A percentile compares a stretch with the other conserved stretches of the same genome.
Conservation (phyloP, 2,329 filamentous ascomycete genomes). For the Scytalidium lignicola region DNA sequence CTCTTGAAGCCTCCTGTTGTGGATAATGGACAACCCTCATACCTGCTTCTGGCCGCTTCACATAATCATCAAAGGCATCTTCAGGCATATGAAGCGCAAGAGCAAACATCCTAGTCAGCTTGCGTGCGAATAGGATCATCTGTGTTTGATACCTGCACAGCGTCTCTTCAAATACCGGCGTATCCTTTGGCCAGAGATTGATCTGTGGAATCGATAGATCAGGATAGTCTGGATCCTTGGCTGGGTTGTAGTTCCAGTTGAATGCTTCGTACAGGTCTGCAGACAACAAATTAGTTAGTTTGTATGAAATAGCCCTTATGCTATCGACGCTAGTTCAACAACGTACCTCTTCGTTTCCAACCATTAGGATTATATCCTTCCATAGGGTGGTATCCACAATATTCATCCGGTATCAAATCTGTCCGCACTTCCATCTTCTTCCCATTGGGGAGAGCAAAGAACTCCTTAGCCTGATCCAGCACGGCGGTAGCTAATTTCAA, state of each 20-base stretch:
- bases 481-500: conserved; percentile 24
- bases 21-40: conserved; percentile 29
- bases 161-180: conserved; percentile 30
- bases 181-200: conserved; percentile 20
- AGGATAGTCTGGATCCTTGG: too few species aligned
- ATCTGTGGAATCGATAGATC: conserved; percentile 6
- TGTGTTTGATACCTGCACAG: conserved; percentile 31
- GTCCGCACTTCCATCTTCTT: conserved; percentile 30
- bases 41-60: conserved; percentile 39
- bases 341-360: too few species aligned
- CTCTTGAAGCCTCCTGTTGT: conserved; percentile 10
- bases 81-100: conserved; percentile 47
- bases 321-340: too few species aligned
- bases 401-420: conserved; percentile 39
- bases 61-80: conserved; percentile 45
- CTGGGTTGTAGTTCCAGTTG: conserved; percentile 12
- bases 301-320: too few species aligned
- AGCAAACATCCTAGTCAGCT: conserved; percentile 46
- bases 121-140: conserved; percentile 34
- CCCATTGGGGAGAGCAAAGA: conserved; percentile 31
- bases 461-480: conserved; percentile 32
- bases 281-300: not conserved
- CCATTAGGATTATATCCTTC: too few species aligned
- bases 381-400: conserved; percentile 18
- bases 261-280: conserved; percentile 40